A percentile compares a stretch with the other conserved stretches of the same genome.
Conservation (phyloP, 1,284 basidiomycete species). For the Papiliotrema terrestris region DNA sequence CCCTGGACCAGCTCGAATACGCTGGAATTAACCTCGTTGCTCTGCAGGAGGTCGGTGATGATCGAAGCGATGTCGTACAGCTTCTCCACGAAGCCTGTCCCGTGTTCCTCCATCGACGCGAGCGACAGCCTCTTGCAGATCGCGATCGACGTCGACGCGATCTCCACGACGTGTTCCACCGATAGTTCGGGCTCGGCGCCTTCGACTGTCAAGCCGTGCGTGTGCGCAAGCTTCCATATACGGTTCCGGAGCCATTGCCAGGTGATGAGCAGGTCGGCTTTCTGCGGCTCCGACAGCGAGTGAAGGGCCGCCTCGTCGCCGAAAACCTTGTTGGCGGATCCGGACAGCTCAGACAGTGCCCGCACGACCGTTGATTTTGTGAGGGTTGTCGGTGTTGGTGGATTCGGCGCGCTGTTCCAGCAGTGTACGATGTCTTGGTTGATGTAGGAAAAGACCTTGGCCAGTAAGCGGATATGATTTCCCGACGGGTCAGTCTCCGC, state of each 20-base stretch:
- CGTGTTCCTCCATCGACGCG: constrained; percentile 29
- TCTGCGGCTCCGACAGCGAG: constrained; percentile 21
- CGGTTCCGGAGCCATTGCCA: constrained; percentile 37
- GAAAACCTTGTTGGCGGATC: constrained; percentile 20
- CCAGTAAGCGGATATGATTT: constrained; percentile 18
- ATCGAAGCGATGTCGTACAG: constrained; percentile 23
- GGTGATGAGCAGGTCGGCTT: constrained; percentile 33
- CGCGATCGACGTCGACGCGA: constrained; percentile 18
- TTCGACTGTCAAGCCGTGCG: constrained; percentile 20
- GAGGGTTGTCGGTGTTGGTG: constrained; percentile 12
- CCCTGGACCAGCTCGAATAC: no score
- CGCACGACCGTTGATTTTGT: constrained; percentile 5
- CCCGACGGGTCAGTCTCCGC: background rate
- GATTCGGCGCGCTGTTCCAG: constrained; percentile 24
- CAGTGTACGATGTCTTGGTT: constrained; percentile 28
- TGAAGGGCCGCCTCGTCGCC: constrained; percentile 11
- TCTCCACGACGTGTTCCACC: constrained; percentile 23
- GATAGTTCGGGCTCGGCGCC: constrained; percentile 14
- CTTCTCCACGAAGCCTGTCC: constrained; percentile 34
- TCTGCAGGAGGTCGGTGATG: background rate
- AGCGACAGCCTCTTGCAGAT: constrained; percentile 20
- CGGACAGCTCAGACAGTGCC: constrained; percentile 12
- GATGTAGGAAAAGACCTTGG: constrained; percentile 25
- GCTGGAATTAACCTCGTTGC: no score
- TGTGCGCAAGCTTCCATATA: constrained; percentile 23